Conservation (phyloP, 192 early-diverging fungal species). For the Podila epicladia region DNA sequence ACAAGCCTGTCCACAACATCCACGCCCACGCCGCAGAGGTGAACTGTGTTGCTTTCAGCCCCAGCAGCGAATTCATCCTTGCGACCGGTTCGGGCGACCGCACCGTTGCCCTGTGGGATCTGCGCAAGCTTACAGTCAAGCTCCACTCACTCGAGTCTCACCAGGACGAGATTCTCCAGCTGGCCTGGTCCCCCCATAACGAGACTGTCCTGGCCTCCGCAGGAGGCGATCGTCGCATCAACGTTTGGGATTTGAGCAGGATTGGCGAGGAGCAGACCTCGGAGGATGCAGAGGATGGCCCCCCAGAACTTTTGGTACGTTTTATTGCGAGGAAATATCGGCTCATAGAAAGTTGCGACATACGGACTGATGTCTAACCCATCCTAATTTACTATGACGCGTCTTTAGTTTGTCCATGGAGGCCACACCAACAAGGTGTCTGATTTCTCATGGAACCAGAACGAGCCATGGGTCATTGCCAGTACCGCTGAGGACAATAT, state of each 20-base stretch:
- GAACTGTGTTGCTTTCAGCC: slow-evolving; percentile 96
- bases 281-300: slow-evolving; percentile 98
- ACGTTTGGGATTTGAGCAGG: slow-evolving; percentile 94
- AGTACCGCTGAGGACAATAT: slow-evolving; percentile 98
- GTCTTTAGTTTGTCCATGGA: slow-evolving; percentile 90
- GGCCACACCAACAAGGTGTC: slow-evolving; percentile 97
- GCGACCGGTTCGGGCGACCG: slow-evolving; percentile 96
- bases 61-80: slow-evolving; percentile 87
- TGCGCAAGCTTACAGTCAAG: slow-evolving; percentile 88
- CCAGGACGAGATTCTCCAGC: slow-evolving; percentile 91
- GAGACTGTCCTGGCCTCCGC: slow-evolving; percentile 94
- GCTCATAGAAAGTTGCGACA: background rate
- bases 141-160: slow-evolving; percentile 91
- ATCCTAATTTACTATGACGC: background rate
- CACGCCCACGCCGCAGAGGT: slow-evolving; percentile 91
- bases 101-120: slow-evolving; percentile 95
- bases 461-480: slow-evolving; percentile 94
- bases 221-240: slow-evolving; percentile 86
- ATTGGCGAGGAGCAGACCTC: slow-evolving; percentile 95
- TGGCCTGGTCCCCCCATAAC: slow-evolving; percentile 94
- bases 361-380: too few relatives aligned
- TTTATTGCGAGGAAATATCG: background rate
- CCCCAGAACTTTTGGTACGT: slow-evolving; percentile 92
- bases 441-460: slow-evolving; percentile 96
- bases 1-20: slow-evolving; percentile 74